Percentiles rank a stretch among this genome's conserved stretches.
Conservation (phyloP, 768 basidiomycete genomes). For the Cystofilobasidium capitatum region DNA sequence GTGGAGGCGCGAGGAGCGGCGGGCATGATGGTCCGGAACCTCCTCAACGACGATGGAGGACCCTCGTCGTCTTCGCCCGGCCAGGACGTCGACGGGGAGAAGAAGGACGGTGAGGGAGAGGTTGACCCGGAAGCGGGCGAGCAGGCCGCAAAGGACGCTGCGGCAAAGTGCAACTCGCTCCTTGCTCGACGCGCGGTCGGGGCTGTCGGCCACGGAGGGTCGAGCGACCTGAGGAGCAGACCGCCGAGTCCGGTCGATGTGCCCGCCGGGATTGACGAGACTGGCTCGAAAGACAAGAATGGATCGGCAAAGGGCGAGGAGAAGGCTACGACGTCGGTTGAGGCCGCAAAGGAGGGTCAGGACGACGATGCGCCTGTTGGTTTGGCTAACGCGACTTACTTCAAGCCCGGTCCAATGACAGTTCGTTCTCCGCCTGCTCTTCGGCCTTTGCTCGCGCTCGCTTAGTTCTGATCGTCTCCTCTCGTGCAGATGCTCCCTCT, state of each 20-base stretch:
- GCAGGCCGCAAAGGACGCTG: background rate
- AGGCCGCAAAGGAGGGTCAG: slow-evolving; percentile 35
- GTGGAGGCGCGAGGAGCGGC: slow-evolving; percentile 19
- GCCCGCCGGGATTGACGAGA: slow-evolving; percentile 45
- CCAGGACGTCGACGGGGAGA: background rate
- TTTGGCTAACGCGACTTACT: slow-evolving; percentile 77
- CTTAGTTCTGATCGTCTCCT: background rate
- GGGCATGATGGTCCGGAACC: slow-evolving; percentile 7
- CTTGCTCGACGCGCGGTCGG: background rate
- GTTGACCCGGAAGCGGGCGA: background rate
- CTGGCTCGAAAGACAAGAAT: slow-evolving; percentile 46
- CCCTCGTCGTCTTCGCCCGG: background rate
- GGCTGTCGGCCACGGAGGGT: background rate
- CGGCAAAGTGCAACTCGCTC: background rate
- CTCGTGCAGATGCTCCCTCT: slow-evolving; percentile 20
- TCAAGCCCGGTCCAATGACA: slow-evolving; percentile 55
- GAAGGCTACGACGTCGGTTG: slow-evolving; percentile 35
- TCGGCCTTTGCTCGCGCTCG: background rate
- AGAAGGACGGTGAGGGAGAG: background rate
- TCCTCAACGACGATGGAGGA: slow-evolving; percentile 3
- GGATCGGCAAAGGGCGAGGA: slow-evolving; percentile 24
- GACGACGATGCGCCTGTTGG: slow-evolving; percentile 46
- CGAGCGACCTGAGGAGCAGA: background rate
- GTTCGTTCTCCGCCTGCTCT: background rate
- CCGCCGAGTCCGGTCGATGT: background rate